A percentile compares a stretch with the other conserved stretches of the same genome.
Evolutionary conservation across 2,329 filamentous ascomycete genomes (phyloP).

Genomic region (Colletotrichum sp.): DNA sequence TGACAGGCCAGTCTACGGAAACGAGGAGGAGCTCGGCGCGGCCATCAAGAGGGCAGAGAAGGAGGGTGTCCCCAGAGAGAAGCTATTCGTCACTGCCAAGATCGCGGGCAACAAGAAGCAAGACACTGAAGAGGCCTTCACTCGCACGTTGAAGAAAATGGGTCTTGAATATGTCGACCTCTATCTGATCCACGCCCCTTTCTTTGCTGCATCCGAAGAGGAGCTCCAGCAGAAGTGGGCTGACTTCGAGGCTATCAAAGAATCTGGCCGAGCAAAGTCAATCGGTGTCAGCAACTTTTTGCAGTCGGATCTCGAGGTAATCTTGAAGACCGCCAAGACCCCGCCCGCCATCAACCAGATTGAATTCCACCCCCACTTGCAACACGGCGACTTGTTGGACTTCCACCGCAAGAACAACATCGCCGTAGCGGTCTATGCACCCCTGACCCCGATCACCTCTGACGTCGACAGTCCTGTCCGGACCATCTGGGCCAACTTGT

Average conservation of each 20-base stretch:
- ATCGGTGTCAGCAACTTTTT: conserved; percentile 83
- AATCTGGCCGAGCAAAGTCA: conserved; percentile 66
- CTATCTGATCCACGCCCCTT: conserved; percentile 68
- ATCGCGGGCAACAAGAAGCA: conserved; percentile 44
- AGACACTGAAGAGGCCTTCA: conserved; percentile 55
- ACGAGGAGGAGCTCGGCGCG: conserved; percentile 72
- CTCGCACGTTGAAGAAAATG: conserved; percentile 68
- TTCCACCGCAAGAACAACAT: conserved; percentile 65
- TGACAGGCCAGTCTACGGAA: conserved; percentile 57
- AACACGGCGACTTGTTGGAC: conserved; percentile 63
- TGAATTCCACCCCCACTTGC: conserved; percentile 79
- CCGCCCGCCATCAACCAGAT: conserved; percentile 79
- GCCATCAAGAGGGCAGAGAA: conserved; percentile 73
- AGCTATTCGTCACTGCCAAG: conserved; percentile 74
- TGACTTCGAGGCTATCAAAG: conserved; percentile 68
- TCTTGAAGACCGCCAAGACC: conserved; percentile 64
- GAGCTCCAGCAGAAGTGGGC: conserved; percentile 66
- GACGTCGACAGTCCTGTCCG: conserved; percentile 60
- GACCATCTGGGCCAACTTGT: conserved; percentile 51
- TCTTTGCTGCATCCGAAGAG: conserved; percentile 50
- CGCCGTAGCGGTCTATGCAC: conserved; percentile 58
- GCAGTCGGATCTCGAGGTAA: conserved; percentile 56
- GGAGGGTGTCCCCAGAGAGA: conserved; percentile 65
- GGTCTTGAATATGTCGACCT: conserved; percentile 74
- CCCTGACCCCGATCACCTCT: conserved; percentile 56